These are phyloP conservation scores for Solanum pinnatisectum DNA, from an alignment of 257 asterid genomes.

Conservation along the genomic window DNA sequence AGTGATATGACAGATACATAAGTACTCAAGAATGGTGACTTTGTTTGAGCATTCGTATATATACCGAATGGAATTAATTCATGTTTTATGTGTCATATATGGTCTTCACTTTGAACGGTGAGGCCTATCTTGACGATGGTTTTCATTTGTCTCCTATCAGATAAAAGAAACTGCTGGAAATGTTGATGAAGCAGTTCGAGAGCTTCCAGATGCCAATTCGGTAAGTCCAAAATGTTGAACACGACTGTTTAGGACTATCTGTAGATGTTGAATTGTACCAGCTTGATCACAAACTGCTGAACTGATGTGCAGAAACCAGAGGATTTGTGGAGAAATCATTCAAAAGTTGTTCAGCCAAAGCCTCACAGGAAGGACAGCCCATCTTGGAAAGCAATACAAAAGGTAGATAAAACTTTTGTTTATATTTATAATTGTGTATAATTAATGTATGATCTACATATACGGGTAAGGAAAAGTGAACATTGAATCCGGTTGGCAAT, in stretches of 20 bases:
- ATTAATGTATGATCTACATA: neutral
- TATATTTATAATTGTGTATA: neutral
- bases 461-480: neutral
- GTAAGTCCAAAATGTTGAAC: conserved; percentile 22
- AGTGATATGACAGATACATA: neutral
- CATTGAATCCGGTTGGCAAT: neutral
- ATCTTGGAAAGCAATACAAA: conserved; percentile 80
- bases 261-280: neutral
- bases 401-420: conserved; percentile 24
- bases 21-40: neutral
- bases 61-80: neutral
- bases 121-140: neutral
- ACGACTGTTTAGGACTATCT: neutral
- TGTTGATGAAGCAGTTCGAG: conserved; percentile 90
- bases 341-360: conserved; percentile 79
- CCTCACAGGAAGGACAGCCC: conserved; percentile 80
- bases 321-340: conserved; percentile 89
- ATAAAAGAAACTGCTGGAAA: conserved; percentile 91
- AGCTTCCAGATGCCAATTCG: conserved; percentile 94
- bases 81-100: neutral
- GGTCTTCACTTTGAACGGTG: neutral
- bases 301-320: conserved; percentile 80
- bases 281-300: neutral
- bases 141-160: conserved; percentile 19
- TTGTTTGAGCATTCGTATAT: neutral